Base-by-base conservation (phyloP, 495 filamentous ascomycete species). In the Lentithecium fluviatile region DNA sequence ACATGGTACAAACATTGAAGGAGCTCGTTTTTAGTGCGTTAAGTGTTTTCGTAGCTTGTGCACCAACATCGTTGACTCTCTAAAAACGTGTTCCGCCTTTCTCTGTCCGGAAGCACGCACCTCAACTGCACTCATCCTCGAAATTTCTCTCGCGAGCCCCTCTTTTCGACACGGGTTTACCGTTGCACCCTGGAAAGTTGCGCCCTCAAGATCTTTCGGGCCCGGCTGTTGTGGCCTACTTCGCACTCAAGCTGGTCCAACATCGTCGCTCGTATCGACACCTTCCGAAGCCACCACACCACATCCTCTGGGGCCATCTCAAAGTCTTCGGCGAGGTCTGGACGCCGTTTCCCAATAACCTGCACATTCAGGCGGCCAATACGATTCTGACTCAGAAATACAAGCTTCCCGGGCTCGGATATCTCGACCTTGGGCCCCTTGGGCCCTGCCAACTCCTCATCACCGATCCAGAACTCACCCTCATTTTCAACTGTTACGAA, bases 381-480 rank as follows among this genome's bases (percentile, higher is more conserved):
- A 65, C 62, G 5, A 56, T 49, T 2, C 13, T 60, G 24, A 13
- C 42, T 15, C 48, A 47, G 36, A 65, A 60, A 45, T 65, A 65
- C 34, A 51, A 65, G 5, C 56, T 65, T 5, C 62, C 56, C 10
- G 50, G 62, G 4, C 26, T 56, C 15, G 61, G 45, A 20, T 66
- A 61, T 29, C 2, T 66, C 0, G 63, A 66, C 34, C 58, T 66
- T 0, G 61, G 63, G 63, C 63, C 63, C 0, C n/a, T 66, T 25
- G 58, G 57, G 1, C 57, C 57, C n/a, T 8, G 7, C 1, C 46
- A 45, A n/a, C 20, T 66, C 13, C 32, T 66, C 36, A 51, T 66
- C 23, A 57, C 58, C 6, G 63, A 66, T 40, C 63, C 63, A n/a
- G 6, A 56, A 66, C 23, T 6, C 50, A 23, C 57, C 62, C 7